A percentile compares a stretch with the other conserved stretches of the same genome.
Evolutionary conservation across 2,329 filamentous ascomycete species (phyloP).

Genomic region (Geosmithia flava): DNA sequence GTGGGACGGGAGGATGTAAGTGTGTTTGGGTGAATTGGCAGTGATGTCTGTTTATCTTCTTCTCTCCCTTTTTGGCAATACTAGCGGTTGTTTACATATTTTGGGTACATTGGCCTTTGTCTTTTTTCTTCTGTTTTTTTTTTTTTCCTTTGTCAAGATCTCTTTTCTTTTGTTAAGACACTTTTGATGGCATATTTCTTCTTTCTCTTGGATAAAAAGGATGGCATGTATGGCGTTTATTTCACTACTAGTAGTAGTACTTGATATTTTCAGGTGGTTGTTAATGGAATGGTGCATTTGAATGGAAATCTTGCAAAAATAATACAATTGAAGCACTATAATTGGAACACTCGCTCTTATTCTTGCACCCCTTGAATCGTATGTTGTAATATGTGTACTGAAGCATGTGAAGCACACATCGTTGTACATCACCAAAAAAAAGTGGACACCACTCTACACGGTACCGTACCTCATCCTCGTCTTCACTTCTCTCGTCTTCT

Average conservation of each 20-base stretch:
- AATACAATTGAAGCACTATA: no score
- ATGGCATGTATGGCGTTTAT: background rate
- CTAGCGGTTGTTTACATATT: background rate
- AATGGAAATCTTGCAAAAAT: no score
- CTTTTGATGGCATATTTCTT: background rate
- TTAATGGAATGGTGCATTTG: no score
- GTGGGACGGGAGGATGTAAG: slow-evolving; percentile 48
- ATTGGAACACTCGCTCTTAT: no score
- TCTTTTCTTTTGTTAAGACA: background rate
- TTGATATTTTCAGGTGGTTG: no score
- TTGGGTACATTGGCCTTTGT: background rate
- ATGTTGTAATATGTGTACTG: no score
- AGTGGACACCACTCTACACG: background rate
- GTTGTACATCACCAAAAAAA: background rate
- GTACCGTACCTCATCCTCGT: no score
- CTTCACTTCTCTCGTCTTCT: no score
- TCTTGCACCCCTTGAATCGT: no score
- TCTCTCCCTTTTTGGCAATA: background rate
- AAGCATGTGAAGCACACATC: background rate
- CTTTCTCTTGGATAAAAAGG: background rate
- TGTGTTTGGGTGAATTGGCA: slow-evolving; percentile 48
- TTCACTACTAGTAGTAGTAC: no score
- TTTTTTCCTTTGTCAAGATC: background rate
- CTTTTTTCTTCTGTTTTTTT: background rate
- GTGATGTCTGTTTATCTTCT: background rate